These are phyloP conservation scores for Abrus precatorius DNA, from an alignment of 306 rosid genomes.

Conservation along the genomic window DNA sequence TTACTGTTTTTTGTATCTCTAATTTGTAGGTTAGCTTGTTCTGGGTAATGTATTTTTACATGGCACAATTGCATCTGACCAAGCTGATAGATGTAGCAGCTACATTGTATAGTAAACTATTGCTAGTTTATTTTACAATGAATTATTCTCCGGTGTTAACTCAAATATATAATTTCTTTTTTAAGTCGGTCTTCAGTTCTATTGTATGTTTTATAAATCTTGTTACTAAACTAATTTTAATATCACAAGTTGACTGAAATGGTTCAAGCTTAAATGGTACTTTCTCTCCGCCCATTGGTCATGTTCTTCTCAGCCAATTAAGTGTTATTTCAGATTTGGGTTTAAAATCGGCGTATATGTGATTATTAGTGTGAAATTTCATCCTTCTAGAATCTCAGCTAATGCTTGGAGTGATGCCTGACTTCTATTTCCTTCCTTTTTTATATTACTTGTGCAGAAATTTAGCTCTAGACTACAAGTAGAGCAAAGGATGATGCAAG, in stretches of 20 bases:
- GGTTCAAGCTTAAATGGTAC: slow-evolving; percentile 1
- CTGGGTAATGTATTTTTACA: slow-evolving; percentile 15
- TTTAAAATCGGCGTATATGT: neutral
- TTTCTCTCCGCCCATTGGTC: neutral
- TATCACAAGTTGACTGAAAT: neutral
- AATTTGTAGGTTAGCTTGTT: slow-evolving; percentile 33
- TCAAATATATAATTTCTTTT: slow-evolving; percentile 28
- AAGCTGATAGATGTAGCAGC: slow-evolving; percentile 42
- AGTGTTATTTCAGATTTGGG: neutral
- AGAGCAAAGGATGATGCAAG: neutral
- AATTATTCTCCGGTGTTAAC: neutral
- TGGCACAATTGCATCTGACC: slow-evolving; percentile 45
- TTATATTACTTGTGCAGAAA: neutral
- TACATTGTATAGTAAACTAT: slow-evolving; percentile 48
- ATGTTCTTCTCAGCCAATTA: neutral
- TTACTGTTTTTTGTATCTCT: slow-evolving; percentile 13
- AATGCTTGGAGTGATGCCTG: neutral
- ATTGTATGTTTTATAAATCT: neutral
- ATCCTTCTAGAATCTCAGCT: neutral
- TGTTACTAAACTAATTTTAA: neutral
- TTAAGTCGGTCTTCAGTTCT: neutral
- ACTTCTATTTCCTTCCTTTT: neutral
- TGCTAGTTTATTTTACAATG: slow-evolving; percentile 24
- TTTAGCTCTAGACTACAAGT: neutral
- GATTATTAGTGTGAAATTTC: neutral